phyloP scores from a whole-genome alignment of 192 early-diverging fungal genomes.

The Phlyctochytrium bullatum region DNA sequence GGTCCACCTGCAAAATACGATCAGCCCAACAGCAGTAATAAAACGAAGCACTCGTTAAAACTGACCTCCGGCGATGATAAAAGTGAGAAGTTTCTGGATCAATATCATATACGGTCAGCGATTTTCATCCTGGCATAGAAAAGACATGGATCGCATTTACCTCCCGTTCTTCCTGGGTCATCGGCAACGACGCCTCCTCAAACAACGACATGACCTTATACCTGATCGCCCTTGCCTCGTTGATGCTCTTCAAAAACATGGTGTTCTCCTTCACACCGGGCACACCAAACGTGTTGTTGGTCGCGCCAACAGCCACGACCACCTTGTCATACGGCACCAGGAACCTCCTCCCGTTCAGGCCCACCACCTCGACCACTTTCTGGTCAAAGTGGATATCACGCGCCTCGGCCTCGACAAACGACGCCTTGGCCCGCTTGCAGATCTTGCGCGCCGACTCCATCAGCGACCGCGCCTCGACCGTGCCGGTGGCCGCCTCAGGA shows the following conservation, averaged over 20 bases:
- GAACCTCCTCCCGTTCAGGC: constrained; percentile 14
- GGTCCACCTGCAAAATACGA: constrained; percentile 62
- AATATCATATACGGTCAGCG: too few relatives aligned
- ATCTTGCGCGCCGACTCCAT: constrained; percentile 36
- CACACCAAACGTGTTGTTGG: constrained; percentile 58
- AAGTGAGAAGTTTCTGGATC: constrained; percentile 55
- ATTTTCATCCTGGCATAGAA: not conserved
- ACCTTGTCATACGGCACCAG: constrained; percentile 38
- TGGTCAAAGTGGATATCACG: constrained; percentile 20
- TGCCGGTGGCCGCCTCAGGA: constrained; percentile 43
- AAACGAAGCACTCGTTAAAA: not conserved
- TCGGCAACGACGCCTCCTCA: constrained; percentile 65
- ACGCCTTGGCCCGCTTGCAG: constrained; percentile 11
- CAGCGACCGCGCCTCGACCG: constrained; percentile 34
- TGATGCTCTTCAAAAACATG: constrained; percentile 60
- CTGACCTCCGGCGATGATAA: constrained; percentile 65
- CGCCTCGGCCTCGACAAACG: constrained; percentile 28
- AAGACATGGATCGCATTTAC: constrained; percentile 1
- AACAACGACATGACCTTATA: constrained; percentile 59
- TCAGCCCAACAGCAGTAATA: too few relatives aligned
- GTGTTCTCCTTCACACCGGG: constrained; percentile 65
- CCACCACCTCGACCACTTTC: constrained; percentile 29
- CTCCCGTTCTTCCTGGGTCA: constrained; percentile 54
- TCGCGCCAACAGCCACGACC: constrained; percentile 33
- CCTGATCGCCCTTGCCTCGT: constrained; percentile 62